Conservation (phyloP, 1,284 basidiomycete species). For the Porodaedalea pini region DNA sequence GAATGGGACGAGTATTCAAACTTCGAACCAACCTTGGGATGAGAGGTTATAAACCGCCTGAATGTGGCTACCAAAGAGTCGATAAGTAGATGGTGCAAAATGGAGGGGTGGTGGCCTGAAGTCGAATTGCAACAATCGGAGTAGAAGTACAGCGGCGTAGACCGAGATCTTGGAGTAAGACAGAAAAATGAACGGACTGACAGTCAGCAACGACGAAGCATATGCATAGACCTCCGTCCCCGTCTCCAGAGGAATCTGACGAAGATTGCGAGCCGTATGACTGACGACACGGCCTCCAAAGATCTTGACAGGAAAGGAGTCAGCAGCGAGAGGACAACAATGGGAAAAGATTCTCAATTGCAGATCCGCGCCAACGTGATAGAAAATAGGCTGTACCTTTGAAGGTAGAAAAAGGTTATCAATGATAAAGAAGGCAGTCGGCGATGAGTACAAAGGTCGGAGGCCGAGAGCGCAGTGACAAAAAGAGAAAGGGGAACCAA, state of each 20-base stretch:
- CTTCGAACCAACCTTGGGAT: too few species aligned
- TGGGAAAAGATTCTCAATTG: slow-evolving; percentile 2
- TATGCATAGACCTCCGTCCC: background rate
- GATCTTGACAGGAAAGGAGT: background rate
- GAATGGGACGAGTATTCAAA: background rate
- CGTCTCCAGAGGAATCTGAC: slow-evolving; percentile 4
- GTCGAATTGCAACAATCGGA: background rate
- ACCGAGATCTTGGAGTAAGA: background rate
- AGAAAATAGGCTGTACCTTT: background rate
- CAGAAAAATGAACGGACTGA: background rate
- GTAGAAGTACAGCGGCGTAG: background rate
- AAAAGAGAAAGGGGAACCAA: slow-evolving; percentile 3
- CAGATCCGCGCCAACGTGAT: slow-evolving; percentile 2
- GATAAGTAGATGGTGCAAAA: background rate
- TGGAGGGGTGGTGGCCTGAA: background rate
- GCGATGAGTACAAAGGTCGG: background rate
- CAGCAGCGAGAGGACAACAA: background rate
- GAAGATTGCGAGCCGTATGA: background rate
- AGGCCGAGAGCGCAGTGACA: background rate
- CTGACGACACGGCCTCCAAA: background rate
- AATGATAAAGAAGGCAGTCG: slow-evolving; percentile 2
- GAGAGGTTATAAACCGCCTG: background rate
- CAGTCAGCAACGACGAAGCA: background rate
- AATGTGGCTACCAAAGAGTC: background rate
- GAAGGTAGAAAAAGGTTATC: background rate